phyloP scores from a whole-genome alignment of 2,329 filamentous ascomycete species.

The Aspergillus ochraceoroseus region DNA sequence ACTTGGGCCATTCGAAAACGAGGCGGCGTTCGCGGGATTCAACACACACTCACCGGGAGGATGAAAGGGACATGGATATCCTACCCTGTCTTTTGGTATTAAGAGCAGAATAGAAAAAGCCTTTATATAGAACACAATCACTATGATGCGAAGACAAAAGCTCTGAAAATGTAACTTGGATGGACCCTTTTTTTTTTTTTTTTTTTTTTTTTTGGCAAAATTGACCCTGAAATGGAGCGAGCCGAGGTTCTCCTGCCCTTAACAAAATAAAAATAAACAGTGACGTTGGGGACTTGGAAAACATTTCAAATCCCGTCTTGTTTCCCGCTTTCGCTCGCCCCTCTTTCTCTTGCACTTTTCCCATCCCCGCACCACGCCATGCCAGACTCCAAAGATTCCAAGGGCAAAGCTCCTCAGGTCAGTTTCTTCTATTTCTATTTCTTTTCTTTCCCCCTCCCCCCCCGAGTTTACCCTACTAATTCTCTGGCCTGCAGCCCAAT shows the following conservation, averaged over 20 bases:
- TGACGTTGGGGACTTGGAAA: slow-evolving; percentile 32
- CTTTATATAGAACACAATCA: no score
- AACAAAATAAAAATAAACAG: no score
- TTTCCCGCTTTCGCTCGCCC: slow-evolving; percentile 15
- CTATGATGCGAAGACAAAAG: no score
- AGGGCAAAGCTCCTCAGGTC: slow-evolving; percentile 32
- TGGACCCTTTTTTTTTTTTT: no score
- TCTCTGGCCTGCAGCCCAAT: slow-evolving; percentile 23
- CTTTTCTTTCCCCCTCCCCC: background rate
- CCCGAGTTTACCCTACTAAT: no score
- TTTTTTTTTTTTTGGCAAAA: no score
- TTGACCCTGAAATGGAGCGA: slow-evolving; percentile 1
- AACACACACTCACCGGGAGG: background rate
- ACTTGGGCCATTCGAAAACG: background rate
- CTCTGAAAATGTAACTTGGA: no score
- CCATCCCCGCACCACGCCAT: slow-evolving; percentile 24
- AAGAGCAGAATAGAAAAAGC: no score
- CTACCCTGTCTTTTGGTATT: no score
- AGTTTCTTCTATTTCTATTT: background rate
- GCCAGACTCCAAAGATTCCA: slow-evolving; percentile 33
- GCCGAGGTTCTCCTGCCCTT: slow-evolving; percentile 12
- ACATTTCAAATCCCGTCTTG: slow-evolving; percentile 20
- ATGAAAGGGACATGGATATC: no score
- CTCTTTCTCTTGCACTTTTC: slow-evolving; percentile 13
- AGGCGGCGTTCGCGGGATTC: slow-evolving; percentile 7